Evolutionary conservation across 768 basidiomycete genomes (phyloP).

Genomic region (Russula sp.): DNA sequence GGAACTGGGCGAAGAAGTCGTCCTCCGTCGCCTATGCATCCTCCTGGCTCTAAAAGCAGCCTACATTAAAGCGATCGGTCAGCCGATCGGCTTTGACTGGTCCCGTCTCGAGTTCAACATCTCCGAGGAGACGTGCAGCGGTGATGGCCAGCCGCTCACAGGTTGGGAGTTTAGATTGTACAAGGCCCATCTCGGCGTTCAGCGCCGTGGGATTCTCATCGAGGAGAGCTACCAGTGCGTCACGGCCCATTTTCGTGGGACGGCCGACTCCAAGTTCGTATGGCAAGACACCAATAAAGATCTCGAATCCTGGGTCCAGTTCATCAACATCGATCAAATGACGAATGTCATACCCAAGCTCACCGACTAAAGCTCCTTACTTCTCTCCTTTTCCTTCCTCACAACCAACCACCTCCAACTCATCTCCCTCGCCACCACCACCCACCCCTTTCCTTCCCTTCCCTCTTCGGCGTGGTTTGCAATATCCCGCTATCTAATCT

Average conservation of each 20-base stretch:
- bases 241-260: slow-evolving; percentile 72
- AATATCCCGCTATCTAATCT: slow-evolving; percentile 13
- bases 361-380: slow-evolving; percentile 44
- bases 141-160: slow-evolving; percentile 63
- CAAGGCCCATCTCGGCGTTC: slow-evolving; percentile 67
- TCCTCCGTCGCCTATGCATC: slow-evolving; percentile 72
- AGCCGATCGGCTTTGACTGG: slow-evolving; percentile 76
- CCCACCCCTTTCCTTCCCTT: too few species aligned
- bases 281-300: slow-evolving; percentile 68
- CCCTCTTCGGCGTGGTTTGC: not conserved
- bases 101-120: slow-evolving; percentile 81
- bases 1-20: slow-evolving; percentile 56
- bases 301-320: slow-evolving; percentile 78
- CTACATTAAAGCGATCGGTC: slow-evolving; percentile 82
- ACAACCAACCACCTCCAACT: not conserved
- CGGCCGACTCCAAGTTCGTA: slow-evolving; percentile 61
- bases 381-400: not conserved
- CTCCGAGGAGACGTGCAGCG: slow-evolving; percentile 54
- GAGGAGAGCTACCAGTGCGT: slow-evolving; percentile 76
- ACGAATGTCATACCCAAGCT: slow-evolving; percentile 75
- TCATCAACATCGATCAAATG: slow-evolving; percentile 79
- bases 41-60: slow-evolving; percentile 76
- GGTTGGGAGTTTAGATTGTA: slow-evolving; percentile 90
- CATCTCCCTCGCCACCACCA: not conserved
- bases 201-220: slow-evolving; percentile 51